Evolutionary conservation across 2,329 filamentous ascomycete species (phyloP).

Genomic region (Fusarium concolor): DNA sequence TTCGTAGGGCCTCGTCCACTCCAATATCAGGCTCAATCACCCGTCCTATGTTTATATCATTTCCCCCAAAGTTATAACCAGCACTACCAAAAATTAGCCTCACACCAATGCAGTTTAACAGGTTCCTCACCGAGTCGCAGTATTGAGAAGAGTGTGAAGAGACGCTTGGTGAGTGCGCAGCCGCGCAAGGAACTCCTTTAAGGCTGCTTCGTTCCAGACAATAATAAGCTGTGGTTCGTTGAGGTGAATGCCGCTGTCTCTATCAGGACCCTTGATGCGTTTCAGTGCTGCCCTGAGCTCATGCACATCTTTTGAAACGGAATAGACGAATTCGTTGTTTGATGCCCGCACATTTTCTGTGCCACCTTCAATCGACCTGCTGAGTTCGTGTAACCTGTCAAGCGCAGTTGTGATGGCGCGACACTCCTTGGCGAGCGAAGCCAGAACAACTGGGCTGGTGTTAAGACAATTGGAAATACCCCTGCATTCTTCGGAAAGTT

Average conservation of each 20-base stretch:
- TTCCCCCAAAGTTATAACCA: constrained; percentile 39
- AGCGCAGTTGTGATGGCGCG: constrained; percentile 45
- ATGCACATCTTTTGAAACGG: constrained; percentile 45
- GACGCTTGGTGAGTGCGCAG: constrained; percentile 46
- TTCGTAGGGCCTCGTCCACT: constrained; percentile 43
- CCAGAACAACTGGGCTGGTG: constrained; percentile 44
- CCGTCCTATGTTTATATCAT: constrained; percentile 40
- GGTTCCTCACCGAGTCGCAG: constrained; percentile 39
- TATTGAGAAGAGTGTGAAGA: constrained; percentile 45
- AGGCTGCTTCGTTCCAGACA: constrained; percentile 44
- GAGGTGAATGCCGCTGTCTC: constrained; percentile 46
- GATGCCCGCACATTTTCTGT: constrained; percentile 38
- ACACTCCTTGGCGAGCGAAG: constrained; percentile 44
- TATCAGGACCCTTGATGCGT: constrained; percentile 44
- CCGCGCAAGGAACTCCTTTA: constrained; percentile 40
- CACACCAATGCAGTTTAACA: background rate
- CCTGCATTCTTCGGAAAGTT: constrained; percentile 43
- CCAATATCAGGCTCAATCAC: constrained; percentile 45
- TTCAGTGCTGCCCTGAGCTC: constrained; percentile 43
- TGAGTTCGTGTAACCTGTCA: constrained; percentile 44
- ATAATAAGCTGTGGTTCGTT: constrained; percentile 45
- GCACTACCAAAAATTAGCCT: constrained; percentile 30
- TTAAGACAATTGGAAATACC: constrained; percentile 45
- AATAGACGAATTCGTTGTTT: constrained; percentile 44
- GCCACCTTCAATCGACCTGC: constrained; percentile 35